These are phyloP conservation scores for Dysphania ambrosioides DNA, from an alignment of 148 eudicot species.

Conservation along the genomic window DNA sequence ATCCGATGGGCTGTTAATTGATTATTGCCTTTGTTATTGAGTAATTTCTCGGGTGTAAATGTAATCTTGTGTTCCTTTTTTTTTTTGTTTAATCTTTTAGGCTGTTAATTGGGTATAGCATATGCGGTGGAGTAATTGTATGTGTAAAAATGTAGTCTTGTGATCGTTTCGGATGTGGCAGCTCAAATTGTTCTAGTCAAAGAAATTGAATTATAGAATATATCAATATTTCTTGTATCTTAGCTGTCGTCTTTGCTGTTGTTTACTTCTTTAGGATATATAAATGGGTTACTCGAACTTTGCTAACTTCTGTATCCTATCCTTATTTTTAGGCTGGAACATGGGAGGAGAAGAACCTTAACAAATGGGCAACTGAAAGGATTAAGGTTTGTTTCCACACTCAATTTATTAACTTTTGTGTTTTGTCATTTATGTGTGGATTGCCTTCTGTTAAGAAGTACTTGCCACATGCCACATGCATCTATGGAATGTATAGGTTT, in stretches of 20 bases:
- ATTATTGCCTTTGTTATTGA: too few species aligned
- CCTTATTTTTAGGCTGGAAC: constrained; percentile 80
- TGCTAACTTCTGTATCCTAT: not conserved
- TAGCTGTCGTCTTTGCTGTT: not conserved
- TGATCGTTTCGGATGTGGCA: not conserved
- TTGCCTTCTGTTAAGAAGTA: not conserved
- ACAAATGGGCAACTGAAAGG: constrained; percentile 79
- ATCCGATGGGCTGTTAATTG: too few species aligned
- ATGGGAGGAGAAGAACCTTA: constrained; percentile 96
- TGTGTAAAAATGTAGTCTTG: not conserved
- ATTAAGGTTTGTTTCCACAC: constrained; percentile 62
- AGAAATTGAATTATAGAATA: not conserved
- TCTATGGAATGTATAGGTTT: not conserved
- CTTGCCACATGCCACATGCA: not conserved
- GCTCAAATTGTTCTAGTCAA: too few species aligned
- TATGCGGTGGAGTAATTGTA: not conserved
- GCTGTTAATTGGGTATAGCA: not conserved
- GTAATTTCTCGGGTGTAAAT: too few species aligned
- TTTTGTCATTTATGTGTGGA: not conserved
- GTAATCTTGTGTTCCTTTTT: too few species aligned
- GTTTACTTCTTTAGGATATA: not conserved
- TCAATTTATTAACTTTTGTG: not conserved
- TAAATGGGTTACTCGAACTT: not conserved
- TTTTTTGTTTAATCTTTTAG: too few species aligned
- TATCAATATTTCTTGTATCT: too few species aligned